These are phyloP conservation scores for Emergomyces orientalis DNA, from an alignment of 2,329 filamentous ascomycete genomes.

Conservation along the genomic window DNA sequence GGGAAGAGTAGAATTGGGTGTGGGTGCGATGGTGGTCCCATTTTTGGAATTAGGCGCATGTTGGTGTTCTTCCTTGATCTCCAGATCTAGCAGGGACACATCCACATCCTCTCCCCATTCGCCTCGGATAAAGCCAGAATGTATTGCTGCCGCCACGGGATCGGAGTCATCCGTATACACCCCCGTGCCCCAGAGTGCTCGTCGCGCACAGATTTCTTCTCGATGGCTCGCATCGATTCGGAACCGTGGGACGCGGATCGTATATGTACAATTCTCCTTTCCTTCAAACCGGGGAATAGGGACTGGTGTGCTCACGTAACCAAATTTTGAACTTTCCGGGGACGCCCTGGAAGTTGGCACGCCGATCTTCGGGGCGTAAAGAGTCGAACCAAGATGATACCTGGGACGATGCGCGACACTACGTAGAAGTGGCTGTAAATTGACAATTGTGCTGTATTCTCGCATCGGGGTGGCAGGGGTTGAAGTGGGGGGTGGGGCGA, in stretches of 20 bases:
- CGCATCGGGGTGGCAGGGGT: constrained; percentile 31
- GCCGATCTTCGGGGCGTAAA: constrained; percentile 63
- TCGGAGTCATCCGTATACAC: constrained; percentile 96
- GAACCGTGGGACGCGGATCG: constrained; percentile 72
- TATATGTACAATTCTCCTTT: constrained; percentile 83
- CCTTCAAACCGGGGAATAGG: constrained; percentile 67
- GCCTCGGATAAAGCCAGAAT: constrained; percentile 83
- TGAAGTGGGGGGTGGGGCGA: constrained; percentile 15
- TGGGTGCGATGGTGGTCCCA: constrained; percentile 10
- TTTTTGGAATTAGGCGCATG: constrained; percentile 38
- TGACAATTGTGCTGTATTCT: constrained; percentile 57
- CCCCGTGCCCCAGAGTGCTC: constrained; percentile 84
- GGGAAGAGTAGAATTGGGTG: neutral
- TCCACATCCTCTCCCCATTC: constrained; percentile 77
- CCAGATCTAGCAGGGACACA: constrained; percentile 52
- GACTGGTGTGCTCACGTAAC: constrained; percentile 53
- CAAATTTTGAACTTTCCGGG: constrained; percentile 45
- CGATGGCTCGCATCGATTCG: constrained; percentile 62
- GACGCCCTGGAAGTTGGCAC: constrained; percentile 35
- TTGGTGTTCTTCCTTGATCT: constrained; percentile 41
- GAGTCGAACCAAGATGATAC: constrained; percentile 70
- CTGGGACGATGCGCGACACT: constrained; percentile 62
- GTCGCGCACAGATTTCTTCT: constrained; percentile 72
- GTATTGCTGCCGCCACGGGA: constrained; percentile 82
- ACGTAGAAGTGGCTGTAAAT: constrained; percentile 61